phyloP scores from a whole-genome alignment of 1,284 basidiomycete genomes.

The Ustilago loliicola region DNA sequence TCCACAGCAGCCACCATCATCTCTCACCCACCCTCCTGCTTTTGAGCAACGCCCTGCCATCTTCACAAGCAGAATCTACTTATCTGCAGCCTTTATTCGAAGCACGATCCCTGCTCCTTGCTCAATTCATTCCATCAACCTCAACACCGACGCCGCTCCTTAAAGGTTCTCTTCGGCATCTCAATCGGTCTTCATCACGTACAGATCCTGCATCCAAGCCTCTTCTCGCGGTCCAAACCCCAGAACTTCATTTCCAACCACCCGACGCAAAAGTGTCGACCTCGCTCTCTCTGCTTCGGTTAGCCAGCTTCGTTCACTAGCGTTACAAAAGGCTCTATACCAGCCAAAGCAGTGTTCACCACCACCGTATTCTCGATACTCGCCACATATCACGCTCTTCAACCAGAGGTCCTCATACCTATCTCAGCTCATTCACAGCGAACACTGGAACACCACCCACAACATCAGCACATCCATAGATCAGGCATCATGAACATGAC shows the following conservation, averaged over 20 bases:
- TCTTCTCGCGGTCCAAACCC: background rate
- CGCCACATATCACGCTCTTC: too few species aligned
- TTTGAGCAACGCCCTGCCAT: background rate
- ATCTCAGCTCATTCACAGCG: too few species aligned
- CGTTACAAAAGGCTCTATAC: background rate
- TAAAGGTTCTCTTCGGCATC: background rate
- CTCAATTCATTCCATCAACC: background rate
- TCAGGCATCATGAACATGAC: conserved; percentile 20
- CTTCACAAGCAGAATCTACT: background rate
- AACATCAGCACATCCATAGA: background rate
- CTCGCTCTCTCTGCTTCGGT: background rate
- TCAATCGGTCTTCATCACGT: background rate
- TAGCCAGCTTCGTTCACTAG: background rate
- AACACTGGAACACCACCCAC: too few species aligned
- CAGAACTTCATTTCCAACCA: background rate
- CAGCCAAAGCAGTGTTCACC: too few species aligned
- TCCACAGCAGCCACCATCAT: background rate
- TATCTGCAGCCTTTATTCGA: background rate
- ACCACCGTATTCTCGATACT: too few species aligned
- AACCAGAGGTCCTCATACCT: too few species aligned
- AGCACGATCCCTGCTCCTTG: conserved; percentile 1
- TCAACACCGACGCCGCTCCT: background rate
- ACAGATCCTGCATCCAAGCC: background rate
- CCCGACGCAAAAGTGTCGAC: background rate
- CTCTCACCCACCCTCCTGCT: background rate